Base-by-base conservation (phyloP, 176 grass and related monocot species). In the Aegilops tauschii region DNA sequence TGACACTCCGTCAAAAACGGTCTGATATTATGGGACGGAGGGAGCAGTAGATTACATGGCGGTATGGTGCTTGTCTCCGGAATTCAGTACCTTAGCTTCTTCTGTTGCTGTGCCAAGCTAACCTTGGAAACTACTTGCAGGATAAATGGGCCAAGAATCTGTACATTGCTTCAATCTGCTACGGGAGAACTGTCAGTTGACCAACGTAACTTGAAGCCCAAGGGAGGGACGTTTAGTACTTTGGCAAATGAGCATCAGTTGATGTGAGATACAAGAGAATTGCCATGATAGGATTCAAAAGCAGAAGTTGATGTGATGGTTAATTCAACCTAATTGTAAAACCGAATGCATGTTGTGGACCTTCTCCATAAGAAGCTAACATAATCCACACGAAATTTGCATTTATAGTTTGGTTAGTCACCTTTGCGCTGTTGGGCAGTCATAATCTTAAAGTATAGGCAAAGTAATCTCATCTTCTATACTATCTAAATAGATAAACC, bases 141-240 rank as follows among this genome's bases (percentile, higher is more conserved):
- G 88, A 90, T 85, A 97, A 97, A 97, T 97, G 92, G 95, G 92
- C 86, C 3, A 97, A 95, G 85, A 97, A 97, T 81, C 92, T 97
- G 3, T 97, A 97, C 68, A 84, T 97, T 59, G 92, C 86, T 52
- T 95, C 95, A 13, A 84, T 97, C 72, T 91, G 95, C 95, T 97
- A 84, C 0, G 95, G 95, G 11, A 90, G 95, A 79, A 97, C 92
- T 5, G 95, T 97, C 32, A 91, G 92, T 87, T 94, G 91, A 91
- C 63, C 62, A 47, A 23, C 34, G 21, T 40, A 50, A 9, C 36
- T 66, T 82, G 67, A 83, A 83, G 9, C 39, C n/a, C 10, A 90
- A 17, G 34, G 8, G 17, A 81, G 77, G 76, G 27, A 11, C 27
- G 25, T 67, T 68, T 49, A 14, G 4, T 32, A 31, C 6, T 59